These are phyloP conservation scores for Tremellales sp. DNA, from an alignment of 1,284 basidiomycete genomes.

Conservation along the genomic window DNA sequence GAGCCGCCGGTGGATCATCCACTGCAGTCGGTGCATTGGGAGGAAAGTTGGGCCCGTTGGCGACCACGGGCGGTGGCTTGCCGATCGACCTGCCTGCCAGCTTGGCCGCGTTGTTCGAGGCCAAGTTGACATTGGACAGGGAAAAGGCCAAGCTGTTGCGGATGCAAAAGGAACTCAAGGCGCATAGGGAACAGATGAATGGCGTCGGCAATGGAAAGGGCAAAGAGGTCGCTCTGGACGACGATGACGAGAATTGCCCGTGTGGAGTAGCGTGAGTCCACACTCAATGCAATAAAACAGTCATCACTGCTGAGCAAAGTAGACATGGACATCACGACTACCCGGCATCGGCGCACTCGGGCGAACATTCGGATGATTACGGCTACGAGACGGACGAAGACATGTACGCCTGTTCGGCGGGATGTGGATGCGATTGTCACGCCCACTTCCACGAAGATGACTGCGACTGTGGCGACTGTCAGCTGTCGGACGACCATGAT, in stretches of 20 bases:
- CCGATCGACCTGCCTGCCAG: slow-evolving; percentile 42
- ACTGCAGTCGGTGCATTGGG: neutral
- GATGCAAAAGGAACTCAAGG: slow-evolving; percentile 48
- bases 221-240: neutral
- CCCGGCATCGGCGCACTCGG: slow-evolving; percentile 23
- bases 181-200: slow-evolving; percentile 30
- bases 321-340: slow-evolving; percentile 18
- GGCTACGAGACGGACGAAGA: slow-evolving; percentile 32
- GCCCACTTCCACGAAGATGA: slow-evolving; percentile 16
- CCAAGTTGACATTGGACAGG: slow-evolving; percentile 45
- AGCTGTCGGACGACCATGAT: slow-evolving; percentile 4
- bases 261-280: slow-evolving; percentile 32
- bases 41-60: neutral
- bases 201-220: slow-evolving; percentile 20
- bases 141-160: slow-evolving; percentile 46
- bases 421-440: slow-evolving; percentile 29
- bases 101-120: slow-evolving; percentile 46
- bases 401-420: slow-evolving; percentile 14
- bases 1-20: neutral
- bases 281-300: neutral
- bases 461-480: slow-evolving; percentile 4
- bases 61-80: slow-evolving; percentile 4
- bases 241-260: slow-evolving; percentile 35
- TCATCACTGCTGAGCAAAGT: neutral
- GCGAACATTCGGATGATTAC: slow-evolving; percentile 26